Percentiles rank a stretch among this genome's conserved stretches.
phyloP scores from a whole-genome alignment of 2,329 filamentous ascomycete genomes.

The Aureobasidium sp. region DNA sequence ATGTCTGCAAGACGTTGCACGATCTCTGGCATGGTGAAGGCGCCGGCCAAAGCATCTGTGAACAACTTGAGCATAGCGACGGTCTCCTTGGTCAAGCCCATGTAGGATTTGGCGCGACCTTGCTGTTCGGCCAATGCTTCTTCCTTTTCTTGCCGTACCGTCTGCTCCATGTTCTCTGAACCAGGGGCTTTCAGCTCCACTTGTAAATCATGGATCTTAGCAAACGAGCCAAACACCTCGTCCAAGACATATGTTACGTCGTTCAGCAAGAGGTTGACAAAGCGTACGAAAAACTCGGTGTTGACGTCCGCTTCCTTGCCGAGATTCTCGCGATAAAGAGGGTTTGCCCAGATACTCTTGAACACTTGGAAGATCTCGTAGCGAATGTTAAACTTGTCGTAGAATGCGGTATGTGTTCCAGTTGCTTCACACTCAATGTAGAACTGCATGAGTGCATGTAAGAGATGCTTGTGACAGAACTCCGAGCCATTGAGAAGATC shows the following conservation, averaged over 20 bases:
- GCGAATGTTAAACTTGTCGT: conserved; percentile 98
- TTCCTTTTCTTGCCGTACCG: conserved; percentile 64
- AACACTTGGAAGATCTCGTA: conserved; percentile 99
- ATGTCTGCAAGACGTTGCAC: conserved; percentile 90
- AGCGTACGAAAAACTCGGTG: conserved; percentile 87
- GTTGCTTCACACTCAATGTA: conserved; percentile 90
- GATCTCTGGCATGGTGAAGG: conserved; percentile 96
- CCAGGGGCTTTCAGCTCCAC: conserved; percentile 50
- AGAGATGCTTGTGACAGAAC: conserved; percentile 81
- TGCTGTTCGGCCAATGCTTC: conserved; percentile 71
- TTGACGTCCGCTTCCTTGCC: conserved; percentile 79
- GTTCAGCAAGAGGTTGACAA: conserved; percentile 91
- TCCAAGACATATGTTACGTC: conserved; percentile 94
- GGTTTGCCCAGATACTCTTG: conserved; percentile 89
- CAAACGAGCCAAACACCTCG: conserved; percentile 83
- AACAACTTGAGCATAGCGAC: conserved; percentile 96
- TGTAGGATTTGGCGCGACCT: conserved; percentile 80
- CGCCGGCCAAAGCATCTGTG: conserved; percentile 75
- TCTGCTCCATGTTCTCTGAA: conserved; percentile 39
- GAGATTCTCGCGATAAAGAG: conserved; percentile 77
- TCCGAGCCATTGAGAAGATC: conserved; percentile 71
- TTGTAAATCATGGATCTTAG: conserved; percentile 76
- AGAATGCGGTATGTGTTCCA: conserved; percentile 79
- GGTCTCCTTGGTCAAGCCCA: conserved; percentile 94
- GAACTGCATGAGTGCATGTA: conserved; percentile 92